Conservation (phyloP, 495 filamentous ascomycete species). For the Penicillium steckii region DNA sequence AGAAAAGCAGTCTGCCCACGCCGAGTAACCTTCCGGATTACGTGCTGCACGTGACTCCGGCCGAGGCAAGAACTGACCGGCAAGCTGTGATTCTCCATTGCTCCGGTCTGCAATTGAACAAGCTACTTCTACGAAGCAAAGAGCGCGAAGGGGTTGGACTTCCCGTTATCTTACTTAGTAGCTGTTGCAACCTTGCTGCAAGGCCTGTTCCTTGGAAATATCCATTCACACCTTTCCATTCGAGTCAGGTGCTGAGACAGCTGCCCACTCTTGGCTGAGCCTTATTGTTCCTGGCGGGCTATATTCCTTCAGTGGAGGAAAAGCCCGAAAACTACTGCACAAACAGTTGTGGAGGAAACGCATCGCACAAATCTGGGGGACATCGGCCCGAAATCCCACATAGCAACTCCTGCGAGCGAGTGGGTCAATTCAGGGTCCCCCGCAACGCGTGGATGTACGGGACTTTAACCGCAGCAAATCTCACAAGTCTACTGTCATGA, state of each 20-base stretch:
- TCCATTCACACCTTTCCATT: neutral
- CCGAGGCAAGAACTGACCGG: neutral
- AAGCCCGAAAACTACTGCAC: neutral
- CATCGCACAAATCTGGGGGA: neutral
- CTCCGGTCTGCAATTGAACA: neutral
- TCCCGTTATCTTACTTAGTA: too few relatives aligned
- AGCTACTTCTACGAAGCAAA: neutral
- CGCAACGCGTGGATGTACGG: slow-evolving; percentile 12
- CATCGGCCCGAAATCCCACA: neutral
- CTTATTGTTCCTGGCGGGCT: neutral
- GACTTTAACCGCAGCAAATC: slow-evolving; percentile 2
- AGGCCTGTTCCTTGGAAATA: too few relatives aligned
- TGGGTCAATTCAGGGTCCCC: slow-evolving; percentile 17
- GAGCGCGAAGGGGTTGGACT: neutral
- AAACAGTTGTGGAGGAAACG: neutral
- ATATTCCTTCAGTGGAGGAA: neutral
- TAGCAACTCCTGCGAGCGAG: neutral
- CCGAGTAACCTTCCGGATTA: neutral
- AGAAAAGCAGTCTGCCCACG: neutral
- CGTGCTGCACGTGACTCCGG: slow-evolving; percentile 6
- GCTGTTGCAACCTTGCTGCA: too few relatives aligned
- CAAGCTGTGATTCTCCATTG: neutral
- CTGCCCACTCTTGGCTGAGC: neutral
- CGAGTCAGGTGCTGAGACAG: neutral
- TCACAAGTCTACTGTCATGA: slow-evolving; percentile 5